Evolutionary conservation across 1,139 yeast genomes (phyloP).

Genomic region (Pichia terricola): DNA sequence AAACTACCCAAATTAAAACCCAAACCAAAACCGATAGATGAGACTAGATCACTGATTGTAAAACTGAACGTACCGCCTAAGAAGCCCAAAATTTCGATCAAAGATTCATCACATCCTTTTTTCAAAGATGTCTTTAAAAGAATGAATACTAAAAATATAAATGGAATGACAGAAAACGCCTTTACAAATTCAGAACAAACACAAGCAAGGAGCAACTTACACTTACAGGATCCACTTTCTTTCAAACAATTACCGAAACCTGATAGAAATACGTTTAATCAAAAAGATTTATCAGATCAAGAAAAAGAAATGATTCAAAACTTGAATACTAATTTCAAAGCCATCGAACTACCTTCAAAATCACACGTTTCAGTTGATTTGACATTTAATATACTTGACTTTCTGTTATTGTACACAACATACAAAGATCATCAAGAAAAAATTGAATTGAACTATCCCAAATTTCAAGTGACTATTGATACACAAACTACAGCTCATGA

Average conservation of each 20-base stretch:
- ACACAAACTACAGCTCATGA: neutral
- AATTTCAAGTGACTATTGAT: neutral
- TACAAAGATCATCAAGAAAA: neutral
- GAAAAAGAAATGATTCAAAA: too few species aligned
- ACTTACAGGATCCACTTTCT: too few species aligned
- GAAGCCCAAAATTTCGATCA: conserved; percentile 7
- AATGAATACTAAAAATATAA: neutral
- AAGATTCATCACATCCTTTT: conserved; percentile 11
- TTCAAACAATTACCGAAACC: neutral
- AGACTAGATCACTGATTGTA: too few species aligned
- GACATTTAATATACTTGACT: neutral
- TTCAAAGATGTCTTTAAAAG: conserved; percentile 6
- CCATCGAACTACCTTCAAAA: neutral
- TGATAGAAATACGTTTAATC: neutral
- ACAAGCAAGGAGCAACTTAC: neutral
- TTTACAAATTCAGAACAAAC: neutral
- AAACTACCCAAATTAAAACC: conserved; percentile 1
- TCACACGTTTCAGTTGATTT: neutral
- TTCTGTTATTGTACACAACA: neutral
- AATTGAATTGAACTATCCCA: neutral
- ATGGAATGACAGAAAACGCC: neutral
- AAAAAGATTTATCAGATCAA: neutral
- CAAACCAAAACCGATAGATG: neutral
- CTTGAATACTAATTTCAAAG: too few species aligned
- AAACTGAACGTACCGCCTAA: neutral